Evolutionary conservation across 768 basidiomycete genomes (phyloP), one percentile per base, ranked within the genome.

Genomic region (Clitopilus hobsonii): DNA sequence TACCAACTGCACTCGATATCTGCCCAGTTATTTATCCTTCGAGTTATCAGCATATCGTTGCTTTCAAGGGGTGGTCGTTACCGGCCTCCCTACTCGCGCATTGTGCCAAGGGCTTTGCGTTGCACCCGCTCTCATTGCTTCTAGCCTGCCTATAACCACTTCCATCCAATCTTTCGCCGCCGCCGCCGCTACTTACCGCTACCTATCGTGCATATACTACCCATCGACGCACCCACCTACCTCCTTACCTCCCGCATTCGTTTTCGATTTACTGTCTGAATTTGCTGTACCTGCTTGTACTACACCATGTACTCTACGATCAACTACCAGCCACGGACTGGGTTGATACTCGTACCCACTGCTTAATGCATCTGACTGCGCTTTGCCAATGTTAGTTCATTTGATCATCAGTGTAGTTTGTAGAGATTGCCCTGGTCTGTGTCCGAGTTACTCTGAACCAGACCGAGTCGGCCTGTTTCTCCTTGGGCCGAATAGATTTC

Each of bases 401-500:
- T n/a, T n/a, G n/a, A n/a, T n/a, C n/a, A n/a, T n/a, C n/a, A n/a
- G n/a, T n/a, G n/a, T n/a, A n/a, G n/a, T n/a, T n/a, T n/a, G n/a
- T n/a, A n/a, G n/a, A n/a, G n/a, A n/a, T n/a, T 54, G 52, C 55
- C 41, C 45, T 29, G 18, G 47, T 50, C 26, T 57, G 48, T 52
- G 54, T 41, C 30, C 54, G 41, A 36, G n/a, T 11, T 36, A 36
- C 32, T n/a, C 32, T 11, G 32, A 36, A 36, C 32, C 32, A n/a
- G 4, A 36, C 32, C 32, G 32, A 36, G 32, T 36, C 32, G 32
- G 32, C 32, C 32, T 36, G 32, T 11, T 36, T n/a, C n/a, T n/a
- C n/a, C n/a, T n/a, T n/a, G n/a, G n/a, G n/a, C n/a, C n/a, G n/a
- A n/a, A n/a, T n/a, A n/a, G n/a, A n/a, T n/a, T n/a, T n/a, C n/a